Percentiles rank a stretch among this genome's conserved stretches.
phyloP scores from a whole-genome alignment of 2,329 filamentous ascomycete species.

The Aspergillus tamarii region DNA sequence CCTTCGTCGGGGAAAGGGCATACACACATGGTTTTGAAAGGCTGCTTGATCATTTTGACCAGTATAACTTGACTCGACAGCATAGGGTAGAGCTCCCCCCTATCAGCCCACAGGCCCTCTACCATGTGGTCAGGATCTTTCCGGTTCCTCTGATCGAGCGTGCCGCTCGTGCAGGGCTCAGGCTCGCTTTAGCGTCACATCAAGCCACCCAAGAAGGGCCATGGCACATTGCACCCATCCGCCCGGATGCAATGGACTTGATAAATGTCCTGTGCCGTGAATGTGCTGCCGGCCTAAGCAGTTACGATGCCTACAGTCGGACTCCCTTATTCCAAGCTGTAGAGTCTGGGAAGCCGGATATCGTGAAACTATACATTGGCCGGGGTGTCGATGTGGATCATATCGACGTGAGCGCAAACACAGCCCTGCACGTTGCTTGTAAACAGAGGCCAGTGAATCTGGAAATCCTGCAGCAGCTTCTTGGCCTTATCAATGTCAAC shows the following conservation, averaged over 20 bases:
- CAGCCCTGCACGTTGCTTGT: neutral
- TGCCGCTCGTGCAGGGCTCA: neutral
- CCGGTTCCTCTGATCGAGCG: neutral
- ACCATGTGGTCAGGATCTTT: neutral
- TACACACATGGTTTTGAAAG: neutral
- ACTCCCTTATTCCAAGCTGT: neutral
- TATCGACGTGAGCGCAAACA: neutral
- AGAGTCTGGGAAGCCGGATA: neutral
- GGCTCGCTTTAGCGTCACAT: neutral
- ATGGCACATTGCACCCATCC: neutral
- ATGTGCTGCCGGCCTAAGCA: neutral
- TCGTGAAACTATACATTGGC: neutral
- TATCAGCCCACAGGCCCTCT: neutral
- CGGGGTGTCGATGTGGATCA: neutral
- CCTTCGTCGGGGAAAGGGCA: neutral
- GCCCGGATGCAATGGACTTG: neutral
- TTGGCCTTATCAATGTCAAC: neutral
- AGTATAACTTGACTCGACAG: neutral
- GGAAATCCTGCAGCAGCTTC: neutral
- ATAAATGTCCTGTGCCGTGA: neutral
- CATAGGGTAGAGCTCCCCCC: neutral
- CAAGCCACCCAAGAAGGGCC: neutral
- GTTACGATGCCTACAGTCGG: neutral
- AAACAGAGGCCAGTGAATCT: neutral
- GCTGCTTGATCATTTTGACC: neutral